Base-by-base conservation (phyloP, 441 rosid species). In the Gossypium trilobum region DNA sequence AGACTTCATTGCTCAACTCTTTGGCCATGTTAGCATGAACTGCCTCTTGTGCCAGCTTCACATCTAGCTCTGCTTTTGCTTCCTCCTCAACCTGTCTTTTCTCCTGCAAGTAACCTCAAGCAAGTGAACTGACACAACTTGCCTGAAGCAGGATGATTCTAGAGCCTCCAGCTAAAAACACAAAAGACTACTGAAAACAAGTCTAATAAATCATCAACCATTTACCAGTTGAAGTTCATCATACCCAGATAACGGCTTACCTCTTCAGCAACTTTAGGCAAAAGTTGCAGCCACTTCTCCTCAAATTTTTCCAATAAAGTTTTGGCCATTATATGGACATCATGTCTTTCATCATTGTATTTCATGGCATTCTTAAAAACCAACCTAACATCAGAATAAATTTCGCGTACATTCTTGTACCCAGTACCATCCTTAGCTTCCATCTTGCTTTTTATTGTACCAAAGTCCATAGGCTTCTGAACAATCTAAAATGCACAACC, bases 281-380 rank as follows among this genome's bases (percentile, higher is more conserved):
- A 85, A 76, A 95, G 82, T 58, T 70, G 88, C 62, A 89, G 86
- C 99, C 99, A 95, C 74, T 89, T 95, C 75, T 91, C 98, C 75
- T 95, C 93, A 71, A 95, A 91, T 77, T 88, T 95, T 72, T 82
- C 91, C 82, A 91, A 75, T 86, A 95, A 78, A 58, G 94, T 81
- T 81, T 86, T 85, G 11, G 99, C 98, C 99, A 95, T 95, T 65
- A 87, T 88, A 70, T 90, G 89, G 52, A 88, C 92, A 78, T 91
- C 97, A 55, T 88, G 83, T 80, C 86, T 88, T 76, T 89, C 96
- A 58, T 84, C 87, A 70, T 91, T 93, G 80, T 95, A 95, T 79
- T 82, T 91, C 97, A 93, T 87, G 19, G 99, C 99, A 72, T 95
- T 95, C 88, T 95, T 91, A 77, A 93, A 95, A 70, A 95, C 94